These are phyloP conservation scores for Yamadazyma diddensiae DNA, from an alignment of 1,139 yeast species.

Conservation along the genomic window DNA sequence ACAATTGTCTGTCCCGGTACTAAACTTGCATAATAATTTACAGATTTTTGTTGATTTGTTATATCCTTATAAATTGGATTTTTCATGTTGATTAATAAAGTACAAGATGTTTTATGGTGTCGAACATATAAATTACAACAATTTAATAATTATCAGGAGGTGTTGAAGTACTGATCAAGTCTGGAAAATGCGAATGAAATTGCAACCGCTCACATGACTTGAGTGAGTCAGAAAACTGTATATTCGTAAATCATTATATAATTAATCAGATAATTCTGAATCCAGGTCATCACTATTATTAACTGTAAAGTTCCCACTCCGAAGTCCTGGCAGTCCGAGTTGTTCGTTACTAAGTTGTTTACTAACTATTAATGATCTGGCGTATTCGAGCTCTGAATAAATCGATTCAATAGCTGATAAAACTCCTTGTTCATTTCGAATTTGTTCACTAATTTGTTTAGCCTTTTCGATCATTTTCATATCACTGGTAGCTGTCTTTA, in stretches of 20 bases:
- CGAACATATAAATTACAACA: constrained; percentile 11
- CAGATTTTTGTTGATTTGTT: constrained; percentile 43
- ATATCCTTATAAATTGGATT: constrained; percentile 29
- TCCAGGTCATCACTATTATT: constrained; percentile 1
- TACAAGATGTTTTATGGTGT: constrained; percentile 8
- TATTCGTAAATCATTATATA: background rate
- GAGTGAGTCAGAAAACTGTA: background rate
- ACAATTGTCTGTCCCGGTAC: constrained; percentile 82
- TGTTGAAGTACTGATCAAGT: no score
- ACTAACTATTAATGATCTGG: constrained; percentile 43
- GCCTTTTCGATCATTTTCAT: constrained; percentile 68
- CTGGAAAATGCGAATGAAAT: constrained; percentile 1
- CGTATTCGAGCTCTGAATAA: constrained; percentile 77
- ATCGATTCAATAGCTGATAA: constrained; percentile 69
- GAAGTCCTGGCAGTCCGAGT: constrained; percentile 7
- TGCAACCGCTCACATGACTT: constrained; percentile 6
- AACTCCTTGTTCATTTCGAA: constrained; percentile 76
- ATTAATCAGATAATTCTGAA: no score
- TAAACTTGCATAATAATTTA: constrained; percentile 67
- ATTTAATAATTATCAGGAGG: no score
- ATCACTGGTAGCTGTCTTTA: constrained; percentile 66
- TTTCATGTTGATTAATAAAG: background rate
- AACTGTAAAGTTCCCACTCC: constrained; percentile 5
- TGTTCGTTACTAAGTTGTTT: constrained; percentile 16
- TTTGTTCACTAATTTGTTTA: constrained; percentile 53